Base-by-base conservation (phyloP, 2,329 filamentous ascomycete genomes). In the Bretziella fagacearum region DNA sequence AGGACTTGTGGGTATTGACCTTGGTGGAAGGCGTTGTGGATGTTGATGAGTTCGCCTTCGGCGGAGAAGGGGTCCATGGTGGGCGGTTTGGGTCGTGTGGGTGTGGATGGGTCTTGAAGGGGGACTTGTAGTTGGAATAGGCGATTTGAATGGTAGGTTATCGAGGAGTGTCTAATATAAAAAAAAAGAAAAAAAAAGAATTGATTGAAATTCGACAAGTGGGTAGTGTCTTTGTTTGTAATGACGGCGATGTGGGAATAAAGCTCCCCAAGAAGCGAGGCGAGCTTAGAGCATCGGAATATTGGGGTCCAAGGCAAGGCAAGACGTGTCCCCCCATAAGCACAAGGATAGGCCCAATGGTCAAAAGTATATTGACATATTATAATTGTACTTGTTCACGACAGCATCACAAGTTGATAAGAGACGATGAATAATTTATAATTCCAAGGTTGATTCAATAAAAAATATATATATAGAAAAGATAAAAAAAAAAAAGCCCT, bases 1-100 rank as follows among this genome's bases (percentile, higher is more conserved):
- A 93, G 64, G 53, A 93, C 87, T 59, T 80, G 71, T 59, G 84
- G 74, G 71, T 84, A 94, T 69, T 93, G 87, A 59, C 84, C 86
- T 62, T 80, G 75, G 62, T 80, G 72, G 65, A 81, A 81, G 64
- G 75, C 63, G 63, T 74, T 80, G 66, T 80, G 75, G 54, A 81
- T 73, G 64, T 79, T 81, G 61, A 81, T 73, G 56, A 82, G 65
- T 66, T 82, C 78, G 64, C 77, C 77, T 63, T 81, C 77, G 53
- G 76, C 70, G 41, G 76, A 80, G 62, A 78, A 82, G 54, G 77
- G 76, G 61, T 81, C 77, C 77, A 81, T 81, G 30, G 54, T 63
- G 60, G 57, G 53, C 55, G 54, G 52, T 55, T 13, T 45, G 32
- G 6, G 17, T 40, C 8, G 25, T 52, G 33, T 29, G 26, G 20